Base-by-base conservation (phyloP, 371 early-diverging fungal species). In the Mortierella sp. region DNA sequence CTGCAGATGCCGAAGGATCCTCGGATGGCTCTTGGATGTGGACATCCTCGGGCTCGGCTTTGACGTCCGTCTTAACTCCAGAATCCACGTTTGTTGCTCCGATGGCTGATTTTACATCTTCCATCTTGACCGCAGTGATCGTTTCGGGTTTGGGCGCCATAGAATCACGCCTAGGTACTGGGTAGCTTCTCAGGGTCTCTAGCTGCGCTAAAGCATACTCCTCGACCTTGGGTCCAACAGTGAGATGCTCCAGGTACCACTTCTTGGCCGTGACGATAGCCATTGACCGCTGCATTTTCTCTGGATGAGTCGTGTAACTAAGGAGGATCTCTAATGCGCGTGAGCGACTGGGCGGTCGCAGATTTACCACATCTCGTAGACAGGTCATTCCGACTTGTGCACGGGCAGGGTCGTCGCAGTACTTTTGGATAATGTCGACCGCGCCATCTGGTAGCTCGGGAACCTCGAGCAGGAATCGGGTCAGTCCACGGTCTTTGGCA, bases 371-470 rank as follows among this genome's bases (percentile, higher is more conserved):
- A 32, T 76, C 78, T 28, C 78, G 64, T 15, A 76, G 30, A 41
- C 78, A 76, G 4, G 57, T 32, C 6, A 76, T 64, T 3, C 78
- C 78, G 6, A 69, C 39, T 24, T 76, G 78, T 0, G 66, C 65
- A 19, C 78, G 42, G 2, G 58, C 50, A n/a, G 78, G 66, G 12
- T 76, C 78, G 41, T 69, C 76, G 27, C 64, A 70, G 42, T 65
- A 76, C 55, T 53, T 64, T 53, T 76, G 70, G 24, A 76, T 69
- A n/a, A 70, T 57, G 26, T 76, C 70, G n/a, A 76, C 78, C 1
- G 78, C 78, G 7, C 65, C 78, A 24, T 70, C 78, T 3, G 78
- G 78, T 39, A 76, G 31, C 47, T 76, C 78, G 0, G 78, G 78
- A 3, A 70, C 78, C 42, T 76, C 78, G 24, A 76, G 47, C 50